Evolutionary conservation across 2,329 filamentous ascomycete genomes (phyloP).

Genomic region (Domatiomyces catenatus): DNA sequence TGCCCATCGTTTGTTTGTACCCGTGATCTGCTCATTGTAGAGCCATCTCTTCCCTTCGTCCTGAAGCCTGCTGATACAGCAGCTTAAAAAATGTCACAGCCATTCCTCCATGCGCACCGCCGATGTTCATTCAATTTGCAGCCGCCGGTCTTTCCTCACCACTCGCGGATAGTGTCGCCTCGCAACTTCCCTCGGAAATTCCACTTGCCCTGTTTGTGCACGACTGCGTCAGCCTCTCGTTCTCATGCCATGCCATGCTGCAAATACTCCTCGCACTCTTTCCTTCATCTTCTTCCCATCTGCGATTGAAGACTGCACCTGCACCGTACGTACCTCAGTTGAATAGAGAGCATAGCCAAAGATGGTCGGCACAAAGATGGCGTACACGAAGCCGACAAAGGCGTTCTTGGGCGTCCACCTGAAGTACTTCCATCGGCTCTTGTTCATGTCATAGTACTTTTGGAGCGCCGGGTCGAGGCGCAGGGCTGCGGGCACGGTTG

Average conservation of each 20-base stretch:
- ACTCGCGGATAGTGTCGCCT: constrained; percentile 72
- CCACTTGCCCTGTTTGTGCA: constrained; percentile 62
- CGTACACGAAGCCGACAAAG: constrained; percentile 62
- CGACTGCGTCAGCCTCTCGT: background rate
- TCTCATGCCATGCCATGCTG: too few species aligned
- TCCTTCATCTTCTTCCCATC: too few species aligned
- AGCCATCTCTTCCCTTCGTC: background rate
- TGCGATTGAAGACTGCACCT: too few species aligned
- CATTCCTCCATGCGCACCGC: background rate
- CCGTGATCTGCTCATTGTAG: background rate
- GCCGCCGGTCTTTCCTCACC: too few species aligned
- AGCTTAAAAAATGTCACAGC: background rate
- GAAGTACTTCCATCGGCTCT: constrained; percentile 87
- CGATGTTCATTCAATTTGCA: background rate
- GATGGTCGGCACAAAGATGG: constrained; percentile 54
- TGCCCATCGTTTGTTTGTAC: background rate
- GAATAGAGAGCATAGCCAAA: constrained; percentile 59
- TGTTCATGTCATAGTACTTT: constrained; percentile 47
- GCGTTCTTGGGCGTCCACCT: constrained; percentile 78
- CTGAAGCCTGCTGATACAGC: background rate
- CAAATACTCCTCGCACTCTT: background rate
- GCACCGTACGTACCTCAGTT: constrained; percentile 82
- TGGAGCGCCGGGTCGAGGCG: constrained; percentile 31
- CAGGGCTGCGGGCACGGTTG: constrained; percentile 26
- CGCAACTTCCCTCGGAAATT: constrained; percentile 74